A percentile compares a stretch with the other conserved stretches of the same genome.
phyloP scores from a whole-genome alignment of 1,284 basidiomycete genomes.

The Apiotrichum mycotoxinovorans region DNA sequence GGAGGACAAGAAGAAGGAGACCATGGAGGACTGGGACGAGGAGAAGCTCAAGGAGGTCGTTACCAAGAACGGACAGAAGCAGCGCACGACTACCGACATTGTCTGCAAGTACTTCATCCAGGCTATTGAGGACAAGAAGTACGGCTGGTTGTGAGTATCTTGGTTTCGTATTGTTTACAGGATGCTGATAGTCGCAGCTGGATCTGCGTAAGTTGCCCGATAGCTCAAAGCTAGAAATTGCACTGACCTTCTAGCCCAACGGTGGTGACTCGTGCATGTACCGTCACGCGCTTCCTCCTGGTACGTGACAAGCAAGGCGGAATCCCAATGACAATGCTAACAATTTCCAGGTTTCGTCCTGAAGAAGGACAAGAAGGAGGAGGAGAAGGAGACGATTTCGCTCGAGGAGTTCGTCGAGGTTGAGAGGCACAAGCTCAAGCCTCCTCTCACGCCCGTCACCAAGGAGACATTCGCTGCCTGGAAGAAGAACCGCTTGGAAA shows the following conservation, averaged over 20 bases:
- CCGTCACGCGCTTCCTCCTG: constrained; percentile 85
- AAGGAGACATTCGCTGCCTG: constrained; percentile 86
- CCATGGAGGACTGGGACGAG: constrained; percentile 98
- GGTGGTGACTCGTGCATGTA: constrained; percentile 79
- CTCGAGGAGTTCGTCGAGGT: constrained; percentile 97
- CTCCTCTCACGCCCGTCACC: constrained; percentile 93
- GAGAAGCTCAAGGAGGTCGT: constrained; percentile 86
- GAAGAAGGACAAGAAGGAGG: constrained; percentile 74
- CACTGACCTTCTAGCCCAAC: constrained; percentile 37
- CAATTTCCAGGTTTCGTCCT: constrained; percentile 73
- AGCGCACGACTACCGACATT: constrained; percentile 88
- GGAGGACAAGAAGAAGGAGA: constrained; percentile 65
- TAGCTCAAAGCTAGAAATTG: background rate
- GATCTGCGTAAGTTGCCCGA: constrained; percentile 46
- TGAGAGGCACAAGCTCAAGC: constrained; percentile 91
- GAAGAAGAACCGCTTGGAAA: constrained; percentile 90
- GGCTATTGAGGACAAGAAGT: constrained; percentile 91
- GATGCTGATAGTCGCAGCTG: constrained; percentile 38
- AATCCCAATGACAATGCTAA: too few species aligned
- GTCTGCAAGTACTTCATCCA: constrained; percentile 97
- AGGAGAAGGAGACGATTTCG: constrained; percentile 80
- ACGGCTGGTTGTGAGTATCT: constrained; percentile 51
- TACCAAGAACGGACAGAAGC: constrained; percentile 82
- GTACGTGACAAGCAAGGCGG: too few species aligned
- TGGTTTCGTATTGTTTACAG: background rate